These are phyloP conservation scores for Allomyces macrogynus DNA, from an alignment of 192 early-diverging fungal genomes.

Conservation along the genomic window DNA sequence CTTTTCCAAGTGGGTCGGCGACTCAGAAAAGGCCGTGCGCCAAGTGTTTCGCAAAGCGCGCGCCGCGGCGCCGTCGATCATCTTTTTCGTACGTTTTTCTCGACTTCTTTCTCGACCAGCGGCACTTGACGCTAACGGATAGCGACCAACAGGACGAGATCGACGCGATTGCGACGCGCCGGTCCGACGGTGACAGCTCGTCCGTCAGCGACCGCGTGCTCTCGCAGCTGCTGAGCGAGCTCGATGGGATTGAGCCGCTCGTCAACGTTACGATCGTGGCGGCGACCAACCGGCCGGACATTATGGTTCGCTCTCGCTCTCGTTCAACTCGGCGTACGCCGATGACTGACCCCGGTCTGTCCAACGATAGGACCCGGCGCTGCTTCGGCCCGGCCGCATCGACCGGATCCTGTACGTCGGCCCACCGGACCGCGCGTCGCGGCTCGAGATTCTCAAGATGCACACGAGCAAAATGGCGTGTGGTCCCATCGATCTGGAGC, in stretches of 20 bases:
- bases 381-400: conserved; percentile 84
- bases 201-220: conserved; percentile 88
- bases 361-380: conserved; percentile 47
- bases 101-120: not conserved
- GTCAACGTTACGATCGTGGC: conserved; percentile 93
- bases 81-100: conserved; percentile 70
- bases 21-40: conserved; percentile 88
- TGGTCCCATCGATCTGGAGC: conserved; percentile 36
- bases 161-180: conserved; percentile 76
- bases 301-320: conserved; percentile 35
- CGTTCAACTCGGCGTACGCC: not conserved
- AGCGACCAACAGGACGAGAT: conserved; percentile 65
- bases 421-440: conserved; percentile 57
- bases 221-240: conserved; percentile 78
- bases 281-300: conserved; percentile 93
- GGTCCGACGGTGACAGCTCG: conserved; percentile 39
- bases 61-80: conserved; percentile 79
- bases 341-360: not conserved
- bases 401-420: conserved; percentile 86
- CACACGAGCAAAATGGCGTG: conserved; percentile 50
- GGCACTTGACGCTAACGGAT: no score
- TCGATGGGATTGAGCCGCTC: conserved; percentile 90
- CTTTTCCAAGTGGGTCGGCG: conserved; percentile 98
- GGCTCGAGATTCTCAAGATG: conserved; percentile 62
- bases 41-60: conserved; percentile 89